Evolutionary conservation across 345 rosid species (phyloP), one percentile per base, ranked within the genome.

Genomic region (Pugionium dolabratum): DNA sequence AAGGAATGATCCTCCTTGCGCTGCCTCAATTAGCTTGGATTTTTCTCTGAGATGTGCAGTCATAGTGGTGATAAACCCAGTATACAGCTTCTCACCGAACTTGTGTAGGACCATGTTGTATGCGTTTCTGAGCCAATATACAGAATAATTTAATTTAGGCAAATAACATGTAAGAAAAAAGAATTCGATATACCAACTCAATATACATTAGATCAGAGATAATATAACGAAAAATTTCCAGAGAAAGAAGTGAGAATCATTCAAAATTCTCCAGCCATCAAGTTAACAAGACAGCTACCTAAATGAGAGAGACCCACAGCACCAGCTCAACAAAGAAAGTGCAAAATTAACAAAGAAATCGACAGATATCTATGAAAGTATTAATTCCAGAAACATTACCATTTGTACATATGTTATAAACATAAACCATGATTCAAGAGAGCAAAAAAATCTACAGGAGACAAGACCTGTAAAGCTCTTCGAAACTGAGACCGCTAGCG

Each of bases 31-130:
- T 1, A 83, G 80, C 77, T 84, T 90, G 8, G 89, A 82, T 67
- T 85, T 90, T 41, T 86, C 91, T 64, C 79, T 86, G 66, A 94
- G 91, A 80, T 90, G 99, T 4, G 80, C 76, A 37, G 97, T 94
- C 97, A 94, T 94, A 30, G 99, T 90, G 4, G 79, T 44, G 11
- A 90, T 89, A 77, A 94, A 77, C 34, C 97, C 99, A 3, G 82
- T 71, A 59, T 90, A 94, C 36, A 94, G 79, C 80, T 80, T 88
- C 67, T 94, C 99, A 4, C 97, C 99, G 55, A 84, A 90, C 81
- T 94, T 94, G 76, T 94, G 96, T 59, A 94, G 89, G 63, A 94
- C 99, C 99, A 94, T 94, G 68, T 90, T 90, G 84, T 94, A 94
- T 4, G 99, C 99, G 67, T 90, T 90, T 83, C 99, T 94, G 79